Percentiles rank a stretch among this genome's conserved stretches.
Evolutionary conservation across 495 filamentous ascomycete species (phyloP).

Genomic region (Hypoxylon perforatum): DNA sequence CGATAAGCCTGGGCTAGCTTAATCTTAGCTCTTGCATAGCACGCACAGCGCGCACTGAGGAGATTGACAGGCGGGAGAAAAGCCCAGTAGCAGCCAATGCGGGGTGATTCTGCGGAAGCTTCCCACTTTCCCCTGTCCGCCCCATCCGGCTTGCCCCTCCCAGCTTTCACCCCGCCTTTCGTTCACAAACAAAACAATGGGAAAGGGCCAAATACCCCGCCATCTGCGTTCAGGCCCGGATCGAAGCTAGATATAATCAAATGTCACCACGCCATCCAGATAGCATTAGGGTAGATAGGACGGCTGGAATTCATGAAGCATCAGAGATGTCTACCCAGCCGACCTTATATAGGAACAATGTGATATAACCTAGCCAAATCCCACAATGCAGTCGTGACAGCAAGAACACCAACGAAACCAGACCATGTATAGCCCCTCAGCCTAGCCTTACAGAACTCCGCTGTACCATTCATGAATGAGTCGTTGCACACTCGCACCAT

Average conservation of each 20-base stretch:
- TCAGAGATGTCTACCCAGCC: background rate
- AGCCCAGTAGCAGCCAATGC: background rate
- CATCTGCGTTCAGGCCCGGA: slow-evolving; percentile 7
- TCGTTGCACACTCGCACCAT: too few species aligned
- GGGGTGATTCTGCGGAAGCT: slow-evolving; percentile 27
- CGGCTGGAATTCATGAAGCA: background rate
- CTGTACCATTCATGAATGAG: too few species aligned
- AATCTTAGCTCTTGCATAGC: slow-evolving; percentile 1
- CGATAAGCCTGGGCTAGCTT: slow-evolving; percentile 31
- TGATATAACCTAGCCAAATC: slow-evolving; percentile 3
- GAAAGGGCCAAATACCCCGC: slow-evolving; percentile 26
- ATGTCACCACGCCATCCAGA: too few species aligned
- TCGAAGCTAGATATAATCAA: background rate
- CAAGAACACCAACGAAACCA: too few species aligned
- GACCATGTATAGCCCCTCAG: too few species aligned
- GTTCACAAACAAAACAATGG: slow-evolving; percentile 11
- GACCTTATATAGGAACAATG: background rate
- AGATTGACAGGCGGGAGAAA: slow-evolving; percentile 7
- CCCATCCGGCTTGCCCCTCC: slow-evolving; percentile 19
- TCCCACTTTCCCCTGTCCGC: slow-evolving; percentile 18
- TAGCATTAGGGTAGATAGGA: background rate
- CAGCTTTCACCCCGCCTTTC: slow-evolving; percentile 9
- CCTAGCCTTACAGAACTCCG: too few species aligned
- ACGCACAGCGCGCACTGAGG: background rate
- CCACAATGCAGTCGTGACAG: too few species aligned